A percentile compares a stretch with the other conserved stretches of the same genome.
Evolutionary conservation across 2,329 filamentous ascomycete genomes (phyloP).

Genomic region (Incumbomyces delicatus): DNA sequence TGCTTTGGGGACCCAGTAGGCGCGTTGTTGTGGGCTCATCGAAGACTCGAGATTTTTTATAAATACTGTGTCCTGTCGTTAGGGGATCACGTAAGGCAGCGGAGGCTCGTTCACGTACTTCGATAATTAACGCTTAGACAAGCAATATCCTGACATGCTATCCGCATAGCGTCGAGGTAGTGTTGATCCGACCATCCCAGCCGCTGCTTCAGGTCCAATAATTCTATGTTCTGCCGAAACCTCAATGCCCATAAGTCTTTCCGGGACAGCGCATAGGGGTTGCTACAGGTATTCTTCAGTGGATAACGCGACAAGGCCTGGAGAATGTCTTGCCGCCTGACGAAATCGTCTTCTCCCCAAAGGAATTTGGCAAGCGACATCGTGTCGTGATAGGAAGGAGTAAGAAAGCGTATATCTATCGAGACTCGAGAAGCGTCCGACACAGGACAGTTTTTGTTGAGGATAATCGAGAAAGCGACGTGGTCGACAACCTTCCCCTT

Average conservation of each 20-base stretch:
- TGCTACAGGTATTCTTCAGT: not conserved
- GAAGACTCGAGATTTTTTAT: conserved; percentile 20
- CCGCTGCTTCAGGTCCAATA: conserved; percentile 8
- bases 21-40: conserved; percentile 21
- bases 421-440: too few relatives aligned
- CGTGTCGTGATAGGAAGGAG: too few relatives aligned
- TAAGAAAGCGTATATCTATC: too few relatives aligned
- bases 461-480: too few relatives aligned
- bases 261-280: conserved; percentile 7
- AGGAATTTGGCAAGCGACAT: not conserved
- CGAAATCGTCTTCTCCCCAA: not conserved
- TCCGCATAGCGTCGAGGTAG: conserved; percentile 8
- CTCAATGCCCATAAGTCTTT: conserved; percentile 11
- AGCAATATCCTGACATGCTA: not conserved
- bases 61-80: conserved; percentile 13
- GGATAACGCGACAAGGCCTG: not conserved
- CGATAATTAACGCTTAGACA: not conserved
- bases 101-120: not conserved
- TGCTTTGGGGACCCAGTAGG: conserved; percentile 21
- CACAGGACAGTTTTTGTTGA: too few relatives aligned
- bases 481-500: too few relatives aligned
- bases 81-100: not conserved
- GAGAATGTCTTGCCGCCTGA: not conserved
- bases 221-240: conserved; percentile 6
- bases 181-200: conserved; percentile 9